Percentiles rank a stretch among this genome's conserved stretches.
phyloP scores from a whole-genome alignment of 345 rosid genomes.

The Hibiscus tridactylites region DNA sequence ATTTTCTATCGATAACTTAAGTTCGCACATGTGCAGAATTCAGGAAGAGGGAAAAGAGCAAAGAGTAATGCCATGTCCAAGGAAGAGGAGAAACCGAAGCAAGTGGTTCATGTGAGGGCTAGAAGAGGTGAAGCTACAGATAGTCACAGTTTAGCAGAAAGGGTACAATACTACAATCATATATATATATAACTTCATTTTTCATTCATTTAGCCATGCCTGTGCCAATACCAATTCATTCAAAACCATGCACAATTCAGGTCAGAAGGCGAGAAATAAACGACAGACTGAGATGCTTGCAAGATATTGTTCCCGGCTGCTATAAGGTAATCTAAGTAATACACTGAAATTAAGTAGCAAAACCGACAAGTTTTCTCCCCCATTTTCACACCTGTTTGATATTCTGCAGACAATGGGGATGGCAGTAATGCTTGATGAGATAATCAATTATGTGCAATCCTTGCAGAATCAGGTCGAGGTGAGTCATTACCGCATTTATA shows the following conservation, averaged over 20 bases:
- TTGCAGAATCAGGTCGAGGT: slow-evolving; percentile 85
- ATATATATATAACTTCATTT: background rate
- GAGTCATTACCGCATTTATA: background rate
- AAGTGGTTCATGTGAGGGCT: slow-evolving; percentile 89
- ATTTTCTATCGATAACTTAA: too few relatives aligned
- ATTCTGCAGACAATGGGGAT: slow-evolving; percentile 74
- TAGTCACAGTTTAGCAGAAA: slow-evolving; percentile 88
- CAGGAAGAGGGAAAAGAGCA: slow-evolving; percentile 43
- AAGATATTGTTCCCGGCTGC: slow-evolving; percentile 82
- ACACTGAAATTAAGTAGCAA: background rate
- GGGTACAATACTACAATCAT: slow-evolving; percentile 46
- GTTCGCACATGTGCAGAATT: slow-evolving; percentile 13
- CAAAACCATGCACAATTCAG: slow-evolving; percentile 21
- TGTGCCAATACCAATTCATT: background rate
- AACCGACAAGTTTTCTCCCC: background rate
- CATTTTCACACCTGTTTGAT: background rate
- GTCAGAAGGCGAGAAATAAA: slow-evolving; percentile 77
- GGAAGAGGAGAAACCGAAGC: slow-evolving; percentile 41
- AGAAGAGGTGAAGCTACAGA: slow-evolving; percentile 94
- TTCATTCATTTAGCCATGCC: background rate
- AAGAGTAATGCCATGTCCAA: slow-evolving; percentile 24
- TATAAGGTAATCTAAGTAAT: slow-evolving; percentile 39
- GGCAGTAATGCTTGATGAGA: slow-evolving; percentile 80
- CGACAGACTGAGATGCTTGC: slow-evolving; percentile 56
- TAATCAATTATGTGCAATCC: slow-evolving; percentile 71